Conservation (phyloP, 2,329 filamentous ascomycete species). For the Diplodia intermedia region DNA sequence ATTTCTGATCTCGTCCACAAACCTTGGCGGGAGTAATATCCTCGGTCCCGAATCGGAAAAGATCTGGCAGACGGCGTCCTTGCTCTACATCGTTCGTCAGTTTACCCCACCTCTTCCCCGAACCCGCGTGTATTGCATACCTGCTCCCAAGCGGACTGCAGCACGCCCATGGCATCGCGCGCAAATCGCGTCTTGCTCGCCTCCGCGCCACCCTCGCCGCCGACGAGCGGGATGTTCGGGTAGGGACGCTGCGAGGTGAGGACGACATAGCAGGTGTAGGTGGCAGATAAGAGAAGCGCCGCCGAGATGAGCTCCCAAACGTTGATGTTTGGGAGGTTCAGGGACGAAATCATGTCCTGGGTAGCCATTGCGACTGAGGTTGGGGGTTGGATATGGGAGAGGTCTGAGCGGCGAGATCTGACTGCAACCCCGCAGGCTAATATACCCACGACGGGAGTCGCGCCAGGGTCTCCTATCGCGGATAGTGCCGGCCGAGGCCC, state of each 20-base stretch:
- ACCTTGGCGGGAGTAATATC: background rate
- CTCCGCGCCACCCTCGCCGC: background rate
- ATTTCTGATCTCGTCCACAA: background rate
- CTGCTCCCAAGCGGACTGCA: background rate
- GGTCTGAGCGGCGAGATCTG: background rate
- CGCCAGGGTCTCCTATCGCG: background rate
- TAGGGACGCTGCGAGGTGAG: background rate
- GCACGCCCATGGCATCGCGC: background rate
- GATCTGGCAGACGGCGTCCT: constrained; percentile 7
- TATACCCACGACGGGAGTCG: background rate
- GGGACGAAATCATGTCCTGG: background rate
- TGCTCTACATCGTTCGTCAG: background rate
- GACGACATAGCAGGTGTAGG: background rate
- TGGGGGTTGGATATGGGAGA: background rate
- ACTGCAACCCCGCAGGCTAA: background rate
- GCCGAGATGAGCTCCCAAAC: background rate
- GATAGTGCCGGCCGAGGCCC: too few species aligned
- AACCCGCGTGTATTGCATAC: background rate
- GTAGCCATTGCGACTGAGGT: background rate
- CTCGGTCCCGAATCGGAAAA: background rate
- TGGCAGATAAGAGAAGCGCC: background rate
- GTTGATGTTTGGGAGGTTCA: background rate
- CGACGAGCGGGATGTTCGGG: background rate
- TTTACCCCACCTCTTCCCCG: background rate
- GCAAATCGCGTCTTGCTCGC: background rate